Evolutionary conservation across 176 grass and related monocot genomes (phyloP), one percentile per base, ranked within the genome.

Genomic region (Stipa capillata): DNA sequence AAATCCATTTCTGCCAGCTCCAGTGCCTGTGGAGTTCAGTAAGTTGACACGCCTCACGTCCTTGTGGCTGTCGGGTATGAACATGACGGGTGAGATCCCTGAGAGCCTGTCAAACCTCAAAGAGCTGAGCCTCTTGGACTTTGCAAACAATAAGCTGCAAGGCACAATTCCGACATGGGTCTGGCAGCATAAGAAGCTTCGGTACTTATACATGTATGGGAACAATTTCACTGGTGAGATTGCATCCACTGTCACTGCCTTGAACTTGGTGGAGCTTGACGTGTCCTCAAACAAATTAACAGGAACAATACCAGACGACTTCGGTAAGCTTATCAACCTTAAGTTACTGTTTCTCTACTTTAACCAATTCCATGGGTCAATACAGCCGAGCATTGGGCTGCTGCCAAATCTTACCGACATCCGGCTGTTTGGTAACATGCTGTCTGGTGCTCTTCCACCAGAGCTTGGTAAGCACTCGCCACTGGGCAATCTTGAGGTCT

Each of bases 381-480:
- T 90, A 36, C 90, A 90, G 0, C 0, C 35, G 27, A 79, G 56
- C 69, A 72, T 90, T 12, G 90, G 87, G 10, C 29, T 82, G 47
- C 56, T 97, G 2, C 87, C 93, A 5, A 69, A 65, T 4, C 65
- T 92, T 15, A 0, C 0, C 0, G 84, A 84, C 43, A 44, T 92
- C 9, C 73, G 87, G 10, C 78, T 97, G 8, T 90, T 84, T 40
- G 33, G 1, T 14, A 92, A 92, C 42, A 87, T 34, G 8, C 75
- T 97, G 17, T 81, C 81, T 7, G 90, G 87, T 12, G 5, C 17
- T 9, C 68, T 92, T 36, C 93, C 90, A 13, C 28, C 81, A 29
- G 81, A 88, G 81, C 81, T 96, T 41, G 93, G 93, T 31, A 88
- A 90, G n/a, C 84, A 92, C 72, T 96, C 87, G 5, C 36, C 52